Evolutionary conservation across 805 yeast genomes (phyloP), one percentile per base, ranked within the genome.

Genomic region (Starmerella sirachaensis): DNA sequence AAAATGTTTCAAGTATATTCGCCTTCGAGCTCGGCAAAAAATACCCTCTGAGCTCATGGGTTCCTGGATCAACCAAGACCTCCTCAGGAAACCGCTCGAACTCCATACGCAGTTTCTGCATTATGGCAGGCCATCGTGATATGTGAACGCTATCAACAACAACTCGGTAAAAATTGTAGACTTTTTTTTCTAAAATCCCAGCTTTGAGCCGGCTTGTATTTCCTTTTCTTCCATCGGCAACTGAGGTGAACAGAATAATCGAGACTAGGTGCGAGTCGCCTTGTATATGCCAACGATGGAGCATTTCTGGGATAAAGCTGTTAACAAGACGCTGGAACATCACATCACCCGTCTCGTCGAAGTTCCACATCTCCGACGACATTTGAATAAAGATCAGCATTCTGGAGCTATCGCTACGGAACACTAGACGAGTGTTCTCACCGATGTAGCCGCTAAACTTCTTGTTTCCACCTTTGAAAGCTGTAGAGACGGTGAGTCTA

Each of bases 301-400:
- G 84, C 25, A 88, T 77, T 42, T 77, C 78, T 0, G 99, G 99
- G 38, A 91, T 76, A 35, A 88, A 65, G n/a, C 93, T 80, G 55
- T 88, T 86, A 31, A 91, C 84, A 49, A 91, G 72, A 58, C 85
- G 83, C 56, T 86, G 88, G 56, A 88, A 88, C 72, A 84, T 72
- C 37, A 86, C 80, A 53, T 88, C 96, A 2, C 98, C 98, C 47
- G 80, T 80, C 53, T 86, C 95, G 58, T 91, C 97, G 58, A 91
- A 91, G 56, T 85, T 84, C 93, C 96, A 91, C 96, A 91, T 91
- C 53, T 91, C 99, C 27, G 79, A 70, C 1, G 96, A 81, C 44
- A 86, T 74, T 55, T 91, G 98, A 35, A 91, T 75, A 45, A 91
- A 65, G 34, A 86, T 80, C 12, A 83, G 71, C 40, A 88, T 62